phyloP scores from a whole-genome alignment of 2,329 filamentous ascomycete species.

The Byssochlamys sp. region DNA sequence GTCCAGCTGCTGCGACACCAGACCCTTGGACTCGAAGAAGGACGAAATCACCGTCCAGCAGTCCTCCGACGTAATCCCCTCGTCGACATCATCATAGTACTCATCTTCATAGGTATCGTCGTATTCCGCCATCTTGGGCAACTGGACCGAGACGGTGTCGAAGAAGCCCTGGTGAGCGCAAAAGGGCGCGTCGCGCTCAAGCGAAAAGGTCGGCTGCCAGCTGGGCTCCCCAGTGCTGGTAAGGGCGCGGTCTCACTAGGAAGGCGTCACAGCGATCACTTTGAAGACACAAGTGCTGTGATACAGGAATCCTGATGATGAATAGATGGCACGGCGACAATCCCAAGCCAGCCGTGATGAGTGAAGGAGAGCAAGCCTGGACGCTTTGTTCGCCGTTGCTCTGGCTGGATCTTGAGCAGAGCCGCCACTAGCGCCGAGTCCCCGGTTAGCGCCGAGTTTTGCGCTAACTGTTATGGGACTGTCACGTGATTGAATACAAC shows the following conservation, averaged over 20 bases:
- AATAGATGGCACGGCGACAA: conserved; percentile 14
- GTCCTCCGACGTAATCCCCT: conserved; percentile 86
- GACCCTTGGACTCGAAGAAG: conserved; percentile 90
- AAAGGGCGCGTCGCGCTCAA: conserved; percentile 18
- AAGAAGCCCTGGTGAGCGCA: conserved; percentile 10
- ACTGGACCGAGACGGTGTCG: conserved; percentile 1
- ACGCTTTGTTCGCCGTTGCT: conserved; percentile 12
- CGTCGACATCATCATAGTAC: conserved; percentile 57
- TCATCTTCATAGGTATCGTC: conserved; percentile 60
- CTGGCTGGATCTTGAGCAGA: conserved; percentile 23
- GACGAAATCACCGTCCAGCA: conserved; percentile 96
- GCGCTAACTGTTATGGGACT: background rate
- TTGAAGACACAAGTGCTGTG: conserved; percentile 5
- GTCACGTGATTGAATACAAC: conserved; percentile 15
- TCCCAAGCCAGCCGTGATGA: conserved; percentile 16
- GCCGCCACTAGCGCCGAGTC: conserved; percentile 22
- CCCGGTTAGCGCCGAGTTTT: conserved; percentile 11
- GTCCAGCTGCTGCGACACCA: conserved; percentile 94
- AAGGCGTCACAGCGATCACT: conserved; percentile 1
- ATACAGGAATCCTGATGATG: conserved; percentile 16
- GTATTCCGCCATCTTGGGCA: conserved; percentile 44
- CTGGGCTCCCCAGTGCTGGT: conserved; percentile 7
- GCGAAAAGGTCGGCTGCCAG: conserved; percentile 11
- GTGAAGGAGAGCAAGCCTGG: conserved; percentile 13
- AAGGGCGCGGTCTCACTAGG: conserved; percentile 3